Evolutionary conservation across 2,329 filamentous ascomycete species (phyloP).

Genomic region (Cordyceps tenuipes): DNA sequence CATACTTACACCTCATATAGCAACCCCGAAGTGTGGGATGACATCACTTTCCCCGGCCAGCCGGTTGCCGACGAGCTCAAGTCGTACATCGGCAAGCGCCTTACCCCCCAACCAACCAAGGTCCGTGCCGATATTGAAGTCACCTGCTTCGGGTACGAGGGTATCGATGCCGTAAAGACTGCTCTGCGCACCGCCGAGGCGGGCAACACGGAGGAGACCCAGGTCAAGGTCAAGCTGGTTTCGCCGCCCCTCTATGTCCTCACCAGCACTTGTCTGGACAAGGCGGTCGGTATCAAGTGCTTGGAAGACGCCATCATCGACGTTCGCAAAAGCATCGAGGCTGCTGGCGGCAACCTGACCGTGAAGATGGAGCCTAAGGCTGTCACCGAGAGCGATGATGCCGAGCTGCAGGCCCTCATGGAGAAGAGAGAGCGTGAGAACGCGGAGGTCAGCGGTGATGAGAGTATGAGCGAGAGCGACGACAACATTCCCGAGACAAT

Average conservation of each 20-base stretch:
- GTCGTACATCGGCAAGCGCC: conserved; percentile 91
- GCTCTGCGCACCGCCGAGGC: conserved; percentile 87
- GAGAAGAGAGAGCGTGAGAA: conserved; percentile 98
- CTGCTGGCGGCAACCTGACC: conserved; percentile 67
- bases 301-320: conserved; percentile 86
- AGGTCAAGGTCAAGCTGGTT: conserved; percentile 98
- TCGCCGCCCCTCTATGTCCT: conserved; percentile 94
- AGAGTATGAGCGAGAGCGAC: conserved; percentile 91
- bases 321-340: conserved; percentile 72
- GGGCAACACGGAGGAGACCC: conserved; percentile 82
- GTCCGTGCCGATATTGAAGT: conserved; percentile 97
- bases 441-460: conserved; percentile 93
- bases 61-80: conserved; percentile 82
- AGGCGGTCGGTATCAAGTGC: conserved; percentile 72
- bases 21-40: conserved; percentile 93
- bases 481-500: conserved; percentile 54
- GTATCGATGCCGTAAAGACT: conserved; percentile 95
- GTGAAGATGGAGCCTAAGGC: conserved; percentile 99
- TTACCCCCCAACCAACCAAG: conserved; percentile 98
- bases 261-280: conserved; percentile 92
- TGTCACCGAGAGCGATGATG: conserved; percentile 96
- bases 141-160: conserved; percentile 91
- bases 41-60: conserved; percentile 80
- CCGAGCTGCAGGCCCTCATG: conserved; percentile 94
- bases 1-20: conserved; percentile 33